Percentiles rank a stretch among this genome's conserved stretches.
Evolutionary conservation across 225 moss, liverwort and hornwort species (phyloP).

Genomic region (Physcomitrellopsis africana): DNA sequence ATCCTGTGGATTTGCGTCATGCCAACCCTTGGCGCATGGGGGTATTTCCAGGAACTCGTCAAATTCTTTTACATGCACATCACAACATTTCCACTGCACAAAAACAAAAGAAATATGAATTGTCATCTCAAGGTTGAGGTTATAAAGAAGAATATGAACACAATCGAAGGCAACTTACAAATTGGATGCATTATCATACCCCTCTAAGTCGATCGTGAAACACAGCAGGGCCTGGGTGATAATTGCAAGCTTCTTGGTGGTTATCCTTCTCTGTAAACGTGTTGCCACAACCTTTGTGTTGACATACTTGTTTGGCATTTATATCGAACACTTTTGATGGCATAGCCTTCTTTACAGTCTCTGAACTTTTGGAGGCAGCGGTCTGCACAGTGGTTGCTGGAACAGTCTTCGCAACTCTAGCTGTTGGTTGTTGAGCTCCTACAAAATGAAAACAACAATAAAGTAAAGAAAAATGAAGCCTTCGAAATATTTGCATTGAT

Average conservation of each 20-base stretch:
- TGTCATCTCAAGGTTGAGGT: background rate
- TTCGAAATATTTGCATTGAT: too few relatives aligned
- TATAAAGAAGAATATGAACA: conserved; percentile 15
- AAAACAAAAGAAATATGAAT: conserved; percentile 1
- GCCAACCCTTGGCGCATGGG: conserved; percentile 86
- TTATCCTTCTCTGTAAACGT: conserved; percentile 83
- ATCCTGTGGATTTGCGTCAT: conserved; percentile 58
- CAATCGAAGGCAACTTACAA: background rate
- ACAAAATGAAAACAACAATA: background rate
- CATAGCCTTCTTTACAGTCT: conserved; percentile 34
- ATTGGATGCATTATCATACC: conserved; percentile 51
- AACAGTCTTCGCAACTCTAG: conserved; percentile 25
- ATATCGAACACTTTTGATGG: conserved; percentile 69
- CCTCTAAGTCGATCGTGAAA: conserved; percentile 91
- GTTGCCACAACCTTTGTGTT: conserved; percentile 82
- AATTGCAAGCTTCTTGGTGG: conserved; percentile 69
- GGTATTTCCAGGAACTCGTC: conserved; percentile 90
- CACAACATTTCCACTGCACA: conserved; percentile 92
- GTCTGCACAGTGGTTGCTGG: conserved; percentile 26
- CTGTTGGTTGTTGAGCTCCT: conserved; percentile 37
- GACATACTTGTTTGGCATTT: conserved; percentile 77
- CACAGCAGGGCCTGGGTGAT: conserved; percentile 89
- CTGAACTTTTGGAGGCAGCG: conserved; percentile 30
- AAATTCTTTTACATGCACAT: conserved; percentile 87
- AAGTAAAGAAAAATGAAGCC: too few relatives aligned